Conservation (phyloP, 2,329 filamentous ascomycete species). For the Cryphonectria naterciae region DNA sequence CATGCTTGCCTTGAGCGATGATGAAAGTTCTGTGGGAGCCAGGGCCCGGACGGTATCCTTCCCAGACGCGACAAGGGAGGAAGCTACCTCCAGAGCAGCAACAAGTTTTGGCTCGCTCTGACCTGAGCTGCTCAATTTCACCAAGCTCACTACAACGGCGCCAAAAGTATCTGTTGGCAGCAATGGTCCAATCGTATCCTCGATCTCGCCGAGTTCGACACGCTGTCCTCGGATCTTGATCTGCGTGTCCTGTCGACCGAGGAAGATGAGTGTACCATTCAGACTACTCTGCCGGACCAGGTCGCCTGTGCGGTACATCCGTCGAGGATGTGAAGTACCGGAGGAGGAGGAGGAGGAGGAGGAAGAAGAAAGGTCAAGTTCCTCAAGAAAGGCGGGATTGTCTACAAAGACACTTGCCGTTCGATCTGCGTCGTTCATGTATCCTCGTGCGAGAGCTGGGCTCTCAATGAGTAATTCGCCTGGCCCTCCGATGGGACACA, state of each 20-base stretch:
- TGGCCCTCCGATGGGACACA: slow-evolving; percentile 28
- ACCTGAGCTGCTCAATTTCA: background rate
- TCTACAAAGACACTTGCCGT: background rate
- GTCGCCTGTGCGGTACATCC: slow-evolving; percentile 49
- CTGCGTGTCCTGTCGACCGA: slow-evolving; percentile 50
- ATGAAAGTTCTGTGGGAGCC: background rate
- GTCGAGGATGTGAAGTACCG: slow-evolving; percentile 23
- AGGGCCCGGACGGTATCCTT: background rate
- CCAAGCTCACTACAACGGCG: background rate
- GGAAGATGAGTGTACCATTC: slow-evolving; percentile 40
- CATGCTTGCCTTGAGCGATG: background rate
- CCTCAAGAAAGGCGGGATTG: background rate
- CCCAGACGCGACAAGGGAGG: background rate
- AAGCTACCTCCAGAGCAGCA: background rate
- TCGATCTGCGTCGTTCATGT: slow-evolving; percentile 45
- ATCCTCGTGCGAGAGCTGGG: slow-evolving; percentile 44
- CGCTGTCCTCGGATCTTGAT: slow-evolving; percentile 57
- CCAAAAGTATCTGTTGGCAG: background rate
- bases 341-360: too few relatives aligned
- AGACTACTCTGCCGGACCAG: slow-evolving; percentile 41
- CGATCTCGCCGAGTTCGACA: slow-evolving; percentile 45
- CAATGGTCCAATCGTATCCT: slow-evolving; percentile 9
- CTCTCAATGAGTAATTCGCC: slow-evolving; percentile 32
- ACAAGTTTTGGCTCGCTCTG: background rate
- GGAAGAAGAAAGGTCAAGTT: background rate